Percentiles rank a stretch among this genome's conserved stretches.
phyloP scores from a whole-genome alignment of 1,284 basidiomycete species.

The Papiliotrema nemorosa region DNA sequence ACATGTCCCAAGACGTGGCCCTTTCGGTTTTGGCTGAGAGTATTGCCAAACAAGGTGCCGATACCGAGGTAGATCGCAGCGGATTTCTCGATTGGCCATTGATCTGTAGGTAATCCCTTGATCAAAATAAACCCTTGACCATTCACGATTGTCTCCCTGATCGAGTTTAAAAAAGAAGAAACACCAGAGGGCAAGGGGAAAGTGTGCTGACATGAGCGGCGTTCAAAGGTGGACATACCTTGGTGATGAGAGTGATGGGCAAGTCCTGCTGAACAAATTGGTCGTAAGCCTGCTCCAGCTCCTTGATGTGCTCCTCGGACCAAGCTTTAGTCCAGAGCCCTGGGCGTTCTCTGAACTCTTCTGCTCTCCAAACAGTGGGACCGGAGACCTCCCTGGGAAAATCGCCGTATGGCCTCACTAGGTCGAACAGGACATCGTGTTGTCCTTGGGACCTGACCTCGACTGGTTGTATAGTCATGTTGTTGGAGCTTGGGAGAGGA shows the following conservation, averaged over 20 bases:
- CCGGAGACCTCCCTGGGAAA: slow-evolving; percentile 46
- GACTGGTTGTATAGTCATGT: too few species aligned
- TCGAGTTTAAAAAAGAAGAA: slow-evolving; percentile 16
- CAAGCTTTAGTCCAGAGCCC: slow-evolving; percentile 26
- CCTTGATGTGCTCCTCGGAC: neutral
- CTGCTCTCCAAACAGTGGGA: slow-evolving; percentile 35
- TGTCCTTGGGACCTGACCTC: too few species aligned
- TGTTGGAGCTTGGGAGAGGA: too few species aligned
- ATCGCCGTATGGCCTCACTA: slow-evolving; percentile 33
- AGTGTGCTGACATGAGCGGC: neutral
- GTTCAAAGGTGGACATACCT: too few species aligned
- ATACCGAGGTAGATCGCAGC: slow-evolving; percentile 50
- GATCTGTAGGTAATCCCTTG: slow-evolving; percentile 47
- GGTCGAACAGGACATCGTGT: neutral
- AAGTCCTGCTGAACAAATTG: neutral
- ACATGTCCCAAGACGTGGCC: slow-evolving; percentile 52
- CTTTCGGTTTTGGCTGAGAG: slow-evolving; percentile 48
- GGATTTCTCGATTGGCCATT: slow-evolving; percentile 45
- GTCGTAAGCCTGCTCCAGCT: neutral
- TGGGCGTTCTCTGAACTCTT: slow-evolving; percentile 23
- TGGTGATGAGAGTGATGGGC: neutral
- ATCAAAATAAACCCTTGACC: slow-evolving; percentile 49
- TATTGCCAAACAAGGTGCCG: slow-evolving; percentile 43
- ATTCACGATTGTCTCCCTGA: slow-evolving; percentile 31
- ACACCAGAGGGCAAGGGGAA: neutral